These are phyloP conservation scores for Podila epigama DNA, from an alignment of 192 early-diverging fungal species.

Conservation along the genomic window DNA sequence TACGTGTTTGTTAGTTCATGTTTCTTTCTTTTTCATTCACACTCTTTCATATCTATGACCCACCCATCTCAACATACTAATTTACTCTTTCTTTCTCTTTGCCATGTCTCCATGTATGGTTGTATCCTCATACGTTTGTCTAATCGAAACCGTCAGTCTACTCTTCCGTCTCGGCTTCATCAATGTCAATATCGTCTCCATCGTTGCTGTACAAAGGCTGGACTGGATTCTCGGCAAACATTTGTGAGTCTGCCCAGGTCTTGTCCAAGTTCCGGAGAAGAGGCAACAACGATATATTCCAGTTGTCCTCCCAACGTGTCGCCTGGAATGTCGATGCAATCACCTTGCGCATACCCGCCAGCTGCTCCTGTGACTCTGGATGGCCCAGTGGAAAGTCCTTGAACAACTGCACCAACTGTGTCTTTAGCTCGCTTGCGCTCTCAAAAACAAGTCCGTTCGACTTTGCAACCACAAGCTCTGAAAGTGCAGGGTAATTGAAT, in stretches of 20 bases:
- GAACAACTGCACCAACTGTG: conserved; percentile 30
- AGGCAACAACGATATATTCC: conserved; percentile 28
- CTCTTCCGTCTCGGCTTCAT: conserved; percentile 17
- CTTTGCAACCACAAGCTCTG: conserved; percentile 35
- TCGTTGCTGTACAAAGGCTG: conserved; percentile 12
- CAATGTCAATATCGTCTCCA: conserved; percentile 1
- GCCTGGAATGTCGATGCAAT: conserved; percentile 25
- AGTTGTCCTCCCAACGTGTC: conserved; percentile 45
- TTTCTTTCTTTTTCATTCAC: too few relatives aligned
- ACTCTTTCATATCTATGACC: too few relatives aligned
- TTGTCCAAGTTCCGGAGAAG: conserved; percentile 41
- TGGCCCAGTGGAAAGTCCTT: conserved; percentile 23
- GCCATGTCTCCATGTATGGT: too few relatives aligned
- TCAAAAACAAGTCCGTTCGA: conserved; percentile 45
- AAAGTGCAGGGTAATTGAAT: conserved; percentile 38
- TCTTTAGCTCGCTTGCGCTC: conserved; percentile 20
- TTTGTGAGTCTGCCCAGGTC: conserved; percentile 45
- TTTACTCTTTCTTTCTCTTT: too few relatives aligned
- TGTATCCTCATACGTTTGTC: too few relatives aligned
- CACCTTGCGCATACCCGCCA: conserved; percentile 25
- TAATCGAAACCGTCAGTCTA: too few relatives aligned
- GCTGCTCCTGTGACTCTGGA: conserved; percentile 26
- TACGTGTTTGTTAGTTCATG: too few relatives aligned
- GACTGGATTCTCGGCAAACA: conserved; percentile 44
- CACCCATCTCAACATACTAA: too few relatives aligned